A percentile compares a stretch with the other conserved stretches of the same genome.
These are phyloP conservation scores for Zizania palustris DNA, from an alignment of 202 grass and related monocot genomes.

Conservation along the genomic window DNA sequence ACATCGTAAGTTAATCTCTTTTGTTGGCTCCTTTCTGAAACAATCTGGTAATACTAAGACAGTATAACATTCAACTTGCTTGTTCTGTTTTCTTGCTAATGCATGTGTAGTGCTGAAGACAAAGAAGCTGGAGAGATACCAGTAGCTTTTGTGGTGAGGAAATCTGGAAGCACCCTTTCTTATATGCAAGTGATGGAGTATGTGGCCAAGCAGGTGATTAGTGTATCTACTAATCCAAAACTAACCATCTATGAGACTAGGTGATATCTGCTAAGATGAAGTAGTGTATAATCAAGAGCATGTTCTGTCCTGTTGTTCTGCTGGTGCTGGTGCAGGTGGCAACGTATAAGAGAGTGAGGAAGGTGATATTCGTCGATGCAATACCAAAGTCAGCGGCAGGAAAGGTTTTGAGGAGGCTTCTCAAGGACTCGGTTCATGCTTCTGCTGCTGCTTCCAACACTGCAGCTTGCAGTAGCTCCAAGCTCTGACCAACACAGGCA, in stretches of 20 bases:
- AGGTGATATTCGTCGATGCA: constrained; percentile 84
- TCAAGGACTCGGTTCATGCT: constrained; percentile 44
- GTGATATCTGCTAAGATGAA: background rate
- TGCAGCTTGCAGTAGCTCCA: constrained; percentile 29
- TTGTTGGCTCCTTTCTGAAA: background rate
- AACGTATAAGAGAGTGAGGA: constrained; percentile 84
- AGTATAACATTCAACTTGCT: constrained; percentile 11
- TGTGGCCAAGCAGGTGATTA: constrained; percentile 76
- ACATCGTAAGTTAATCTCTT: constrained; percentile 59
- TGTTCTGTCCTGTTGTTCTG: background rate
- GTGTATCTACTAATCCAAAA: too few relatives aligned
- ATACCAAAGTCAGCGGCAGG: constrained; percentile 82
- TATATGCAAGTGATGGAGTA: constrained; percentile 71
- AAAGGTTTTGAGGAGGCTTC: constrained; percentile 76
- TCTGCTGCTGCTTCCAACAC: constrained; percentile 3
- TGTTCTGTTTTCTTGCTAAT: constrained; percentile 22
- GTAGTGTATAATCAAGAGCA: background rate
- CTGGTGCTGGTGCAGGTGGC: constrained; percentile 58
- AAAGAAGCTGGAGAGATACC: constrained; percentile 90
- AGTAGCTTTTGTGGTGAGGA: constrained; percentile 82
- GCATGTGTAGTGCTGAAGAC: constrained; percentile 54
- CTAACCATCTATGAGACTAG: too few relatives aligned
- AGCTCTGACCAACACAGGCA: constrained; percentile 34
- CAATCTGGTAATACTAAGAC: background rate
- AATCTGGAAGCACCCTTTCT: constrained; percentile 63